Evolutionary conservation across 768 basidiomycete genomes (phyloP), one percentile per base, ranked within the genome.

Genomic region (Candolleomyces efflorescens): DNA sequence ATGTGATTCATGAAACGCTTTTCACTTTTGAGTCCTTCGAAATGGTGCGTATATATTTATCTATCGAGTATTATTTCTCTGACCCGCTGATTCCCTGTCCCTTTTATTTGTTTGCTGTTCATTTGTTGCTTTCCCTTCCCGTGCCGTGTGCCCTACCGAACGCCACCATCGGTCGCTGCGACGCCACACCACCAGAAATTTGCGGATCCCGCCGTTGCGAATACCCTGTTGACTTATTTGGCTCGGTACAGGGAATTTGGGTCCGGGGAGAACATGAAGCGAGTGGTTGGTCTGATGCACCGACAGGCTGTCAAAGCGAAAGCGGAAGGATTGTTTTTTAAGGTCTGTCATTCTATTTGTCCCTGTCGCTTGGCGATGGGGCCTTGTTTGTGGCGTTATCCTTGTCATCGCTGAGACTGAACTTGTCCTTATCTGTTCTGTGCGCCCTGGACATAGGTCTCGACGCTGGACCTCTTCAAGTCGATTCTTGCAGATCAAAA

Each of bases 291-390:
- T 62, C 74, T 99, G 63, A 80, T 99, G 64, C 92, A 98, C 68
- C 84, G 97, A 13, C 92, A 96, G 62, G 94, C 88, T 46, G 84
- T 99, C 60, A 87, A 83, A 64, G 87, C 89, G 15, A 94, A 97
- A 69, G 92, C 94, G 0, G 97, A 98, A 68, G 96, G 89, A 0
- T 73, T 99, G 9, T 98, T 93, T 72, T 99, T 96, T 82, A 92
- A 95, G 74, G 96, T 94, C 59, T 54, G 82, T 49, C 47, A 49
- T 24, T 52, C 36, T 12, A 10, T 27, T 27, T 52, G 17, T n/a
- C n/a, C 32, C 24, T 52, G 15, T n/a, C 15, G 23, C 17, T 20
- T 39, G 27, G 22, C 26, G 38, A 20, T 49, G 60, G 46, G 51
- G 59, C 59, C 38, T 38, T 51, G 45, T 59, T 60, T 52, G 46